Conservation (phyloP, 73 alveolate species). For the Paramecium sonneborni region DNA sequence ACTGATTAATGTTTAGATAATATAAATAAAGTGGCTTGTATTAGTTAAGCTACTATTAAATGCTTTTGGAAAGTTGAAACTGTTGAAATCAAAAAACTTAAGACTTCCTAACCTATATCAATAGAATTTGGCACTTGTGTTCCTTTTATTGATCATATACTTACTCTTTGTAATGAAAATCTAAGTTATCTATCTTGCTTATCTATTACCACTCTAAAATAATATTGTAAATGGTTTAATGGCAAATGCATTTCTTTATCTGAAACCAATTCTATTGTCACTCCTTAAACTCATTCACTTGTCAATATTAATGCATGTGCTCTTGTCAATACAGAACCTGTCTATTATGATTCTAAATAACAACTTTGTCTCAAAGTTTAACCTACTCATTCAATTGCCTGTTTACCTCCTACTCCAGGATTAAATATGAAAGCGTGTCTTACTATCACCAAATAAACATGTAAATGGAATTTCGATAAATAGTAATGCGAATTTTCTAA, state of each 20-base stretch:
- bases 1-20: background rate
- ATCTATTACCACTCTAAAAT: background rate
- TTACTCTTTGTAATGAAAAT: background rate
- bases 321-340: conserved; percentile 2
- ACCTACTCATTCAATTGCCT: background rate
- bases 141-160: background rate
- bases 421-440: conserved; percentile 25
- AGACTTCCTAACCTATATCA: background rate
- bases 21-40: conserved; percentile 1
- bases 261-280: background rate
- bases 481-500: background rate
- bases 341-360: background rate
- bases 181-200: conserved; percentile 1
- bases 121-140: background rate
- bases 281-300: background rate
- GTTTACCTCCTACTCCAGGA: conserved; percentile 13
- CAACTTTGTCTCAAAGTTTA: background rate
- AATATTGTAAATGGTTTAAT: background rate
- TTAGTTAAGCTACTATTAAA: background rate
- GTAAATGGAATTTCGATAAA: background rate
- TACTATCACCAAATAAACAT: background rate
- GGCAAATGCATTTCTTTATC: background rate
- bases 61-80: background rate
- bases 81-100: background rate
- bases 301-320: background rate